Evolutionary conservation across 2,329 filamentous ascomycete genomes (phyloP), one percentile per base, ranked within the genome.

Genomic region (Sarocladium strictum): DNA sequence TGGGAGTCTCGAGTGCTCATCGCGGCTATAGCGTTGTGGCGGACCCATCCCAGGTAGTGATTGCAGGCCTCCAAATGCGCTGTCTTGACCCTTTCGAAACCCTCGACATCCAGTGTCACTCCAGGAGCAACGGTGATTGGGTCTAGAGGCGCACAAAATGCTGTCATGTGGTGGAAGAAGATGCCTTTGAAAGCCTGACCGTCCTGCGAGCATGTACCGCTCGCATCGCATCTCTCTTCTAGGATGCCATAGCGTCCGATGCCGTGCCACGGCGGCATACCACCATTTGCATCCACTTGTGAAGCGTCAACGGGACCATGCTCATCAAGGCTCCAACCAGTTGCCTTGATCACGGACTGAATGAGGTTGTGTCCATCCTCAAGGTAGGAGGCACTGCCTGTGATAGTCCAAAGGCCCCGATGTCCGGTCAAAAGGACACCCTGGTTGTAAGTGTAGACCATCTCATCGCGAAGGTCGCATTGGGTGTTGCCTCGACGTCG

Each of bases 391-490:
- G 74, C 68, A n/a, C 84, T 80, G 12, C 87, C 87, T 0, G 89
- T 96, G 14, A 84, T 84, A 58, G 89, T 80, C 83, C 88, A 97
- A 0, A 97, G 77, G 1, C 86, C 88, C 32, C 89, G 82, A 54
- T 90, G 81, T 12, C 90, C 92, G 3, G 89, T 91, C 21, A 97
- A 79, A 1, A 97, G 64, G 3, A 97, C 90, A 21, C 92, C 93
- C 69, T 97, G 93, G 70, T 97, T 97, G 73, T 97, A 97, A 0
- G 91, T 95, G 69, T 92, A 96, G 9, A 96, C 87, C 85, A 91
- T 93, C 61, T 92, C 84, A 68, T 96, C 89, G 50, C 91, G 82
- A 51, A 81, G 68, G 65, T 97, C 89, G 67, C 93, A 97, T 58
- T 82, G 77, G 0, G 81, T 85, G 55, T 88, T 90, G 51, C 85